Conservation (phyloP, 148 eudicot species). For the Nyssa sinensis region DNA sequence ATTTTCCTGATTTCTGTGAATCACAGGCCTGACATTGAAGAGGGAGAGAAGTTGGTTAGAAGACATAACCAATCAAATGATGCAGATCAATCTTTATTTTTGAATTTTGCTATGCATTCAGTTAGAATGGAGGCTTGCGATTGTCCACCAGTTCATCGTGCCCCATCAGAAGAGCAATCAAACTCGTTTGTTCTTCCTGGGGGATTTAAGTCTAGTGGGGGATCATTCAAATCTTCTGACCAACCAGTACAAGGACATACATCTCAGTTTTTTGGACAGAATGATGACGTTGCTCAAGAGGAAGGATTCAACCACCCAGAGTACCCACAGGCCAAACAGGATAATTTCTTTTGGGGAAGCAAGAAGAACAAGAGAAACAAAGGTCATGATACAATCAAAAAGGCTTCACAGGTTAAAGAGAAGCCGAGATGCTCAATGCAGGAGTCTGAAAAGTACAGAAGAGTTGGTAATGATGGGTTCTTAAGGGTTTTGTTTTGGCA, state of each 20-base stretch:
- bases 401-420: slow-evolving; percentile 67
- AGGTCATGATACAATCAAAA: slow-evolving; percentile 50
- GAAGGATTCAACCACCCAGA: slow-evolving; percentile 33
- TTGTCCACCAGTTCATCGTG: slow-evolving; percentile 75
- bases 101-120: slow-evolving; percentile 97
- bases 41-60: slow-evolving; percentile 84
- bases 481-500: slow-evolving; percentile 87
- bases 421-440: slow-evolving; percentile 62
- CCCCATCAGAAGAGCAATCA: slow-evolving; percentile 34
- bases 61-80: slow-evolving; percentile 74
- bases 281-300: slow-evolving; percentile 31
- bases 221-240: slow-evolving; percentile 45
- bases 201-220: slow-evolving; percentile 27
- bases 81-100: slow-evolving; percentile 75
- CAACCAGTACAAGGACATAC: slow-evolving; percentile 25
- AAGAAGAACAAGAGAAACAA: slow-evolving; percentile 61
- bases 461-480: slow-evolving; percentile 63
- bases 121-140: slow-evolving; percentile 99
- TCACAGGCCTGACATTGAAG: slow-evolving; percentile 90
- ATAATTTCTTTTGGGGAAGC: slow-evolving; percentile 55
- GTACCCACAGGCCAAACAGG: slow-evolving; percentile 41
- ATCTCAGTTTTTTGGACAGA: slow-evolving; percentile 26
- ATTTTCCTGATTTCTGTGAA: slow-evolving; percentile 12
- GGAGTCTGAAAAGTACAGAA: slow-evolving; percentile 77
- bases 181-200: slow-evolving; percentile 49